These are phyloP conservation scores for Cladosporium oxysporum DNA, from an alignment of 2,329 filamentous ascomycete genomes.

Conservation along the genomic window DNA sequence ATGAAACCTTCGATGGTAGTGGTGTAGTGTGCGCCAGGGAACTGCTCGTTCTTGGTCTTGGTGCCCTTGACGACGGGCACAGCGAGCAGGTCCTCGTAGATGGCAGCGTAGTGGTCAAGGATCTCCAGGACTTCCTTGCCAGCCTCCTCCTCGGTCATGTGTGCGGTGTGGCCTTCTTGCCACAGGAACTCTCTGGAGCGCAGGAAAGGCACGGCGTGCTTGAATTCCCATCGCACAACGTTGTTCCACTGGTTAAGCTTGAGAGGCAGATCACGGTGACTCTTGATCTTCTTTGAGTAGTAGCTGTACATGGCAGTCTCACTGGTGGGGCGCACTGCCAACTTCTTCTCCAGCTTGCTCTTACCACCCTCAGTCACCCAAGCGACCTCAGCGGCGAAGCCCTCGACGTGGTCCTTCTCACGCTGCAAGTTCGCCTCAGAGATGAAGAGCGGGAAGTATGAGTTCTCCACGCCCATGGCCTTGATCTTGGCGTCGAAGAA, in stretches of 20 bases:
- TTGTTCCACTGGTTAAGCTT: slow-evolving; percentile 99
- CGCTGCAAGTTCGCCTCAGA: slow-evolving; percentile 80
- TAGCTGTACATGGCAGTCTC: slow-evolving; percentile 92
- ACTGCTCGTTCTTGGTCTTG: slow-evolving; percentile 98
- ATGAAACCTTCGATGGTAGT: slow-evolving; percentile 98
- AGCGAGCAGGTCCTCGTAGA: slow-evolving; percentile 92
- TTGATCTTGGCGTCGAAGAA: slow-evolving; percentile 72
- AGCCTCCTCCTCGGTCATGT: slow-evolving; percentile 80
- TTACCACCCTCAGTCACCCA: slow-evolving; percentile 91
- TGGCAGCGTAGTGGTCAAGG: slow-evolving; percentile 84
- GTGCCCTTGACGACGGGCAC: slow-evolving; percentile 90
- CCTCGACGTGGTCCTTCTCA: slow-evolving; percentile 96
- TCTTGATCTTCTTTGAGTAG: slow-evolving; percentile 96
- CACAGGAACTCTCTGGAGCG: slow-evolving; percentile 93
- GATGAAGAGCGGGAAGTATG: slow-evolving; percentile 95
- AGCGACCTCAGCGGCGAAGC: slow-evolving; percentile 91
- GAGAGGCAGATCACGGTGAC: slow-evolving; percentile 89
- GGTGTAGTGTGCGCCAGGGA: slow-evolving; percentile 93
- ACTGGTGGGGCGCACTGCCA: slow-evolving; percentile 68
- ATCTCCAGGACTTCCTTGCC: slow-evolving; percentile 88
- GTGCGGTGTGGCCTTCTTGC: slow-evolving; percentile 96
- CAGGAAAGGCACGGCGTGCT: slow-evolving; percentile 83
- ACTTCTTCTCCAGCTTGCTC: slow-evolving; percentile 82
- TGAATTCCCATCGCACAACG: slow-evolving; percentile 93
- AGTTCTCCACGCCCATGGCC: slow-evolving; percentile 88